phyloP scores from a whole-genome alignment of 2,329 filamentous ascomycete species.

The Alternaria brassicicola region DNA sequence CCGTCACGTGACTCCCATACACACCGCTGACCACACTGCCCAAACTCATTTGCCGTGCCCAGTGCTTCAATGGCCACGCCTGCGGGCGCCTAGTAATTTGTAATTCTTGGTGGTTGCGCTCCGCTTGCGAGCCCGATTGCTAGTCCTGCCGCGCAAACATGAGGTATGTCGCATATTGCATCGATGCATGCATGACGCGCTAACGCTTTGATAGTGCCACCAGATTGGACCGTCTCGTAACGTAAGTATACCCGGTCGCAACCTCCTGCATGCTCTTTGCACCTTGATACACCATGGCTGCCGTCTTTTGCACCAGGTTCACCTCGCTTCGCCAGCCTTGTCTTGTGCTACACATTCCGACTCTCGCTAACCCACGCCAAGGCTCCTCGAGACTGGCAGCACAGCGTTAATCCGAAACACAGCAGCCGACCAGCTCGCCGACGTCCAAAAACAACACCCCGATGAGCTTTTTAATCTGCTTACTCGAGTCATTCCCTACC shows the following conservation, averaged over 20 bases:
- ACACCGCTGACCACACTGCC: constrained; percentile 3
- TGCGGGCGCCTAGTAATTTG: constrained; percentile 35
- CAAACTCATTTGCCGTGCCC: neutral
- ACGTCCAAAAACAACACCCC: constrained; percentile 97
- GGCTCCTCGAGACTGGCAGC: constrained; percentile 95
- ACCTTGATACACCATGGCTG: neutral
- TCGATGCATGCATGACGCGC: constrained; percentile 37
- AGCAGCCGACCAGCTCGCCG: constrained; percentile 92
- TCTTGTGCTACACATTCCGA: neutral
- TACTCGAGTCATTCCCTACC: constrained; percentile 91
- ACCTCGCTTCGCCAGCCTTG: neutral
- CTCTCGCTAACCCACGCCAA: constrained; percentile 52
- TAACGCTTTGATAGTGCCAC: constrained; percentile 46
- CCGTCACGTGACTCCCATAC: constrained; percentile 31
- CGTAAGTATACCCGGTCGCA: constrained; percentile 37
- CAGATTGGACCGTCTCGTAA: constrained; percentile 49
- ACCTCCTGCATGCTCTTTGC: neutral
- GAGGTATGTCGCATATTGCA: constrained; percentile 35
- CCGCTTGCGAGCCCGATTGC: constrained; percentile 14
- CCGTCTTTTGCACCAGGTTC: neutral
- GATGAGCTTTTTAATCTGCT: constrained; percentile 97
- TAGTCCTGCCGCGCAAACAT: constrained; percentile 24
- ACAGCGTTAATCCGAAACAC: constrained; percentile 96
- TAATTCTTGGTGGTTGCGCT: constrained; percentile 22
- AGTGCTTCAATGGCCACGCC: constrained; percentile 31